Conservation (phyloP, 306 rosid genomes). For the Casuarina cunninghamiana region DNA sequence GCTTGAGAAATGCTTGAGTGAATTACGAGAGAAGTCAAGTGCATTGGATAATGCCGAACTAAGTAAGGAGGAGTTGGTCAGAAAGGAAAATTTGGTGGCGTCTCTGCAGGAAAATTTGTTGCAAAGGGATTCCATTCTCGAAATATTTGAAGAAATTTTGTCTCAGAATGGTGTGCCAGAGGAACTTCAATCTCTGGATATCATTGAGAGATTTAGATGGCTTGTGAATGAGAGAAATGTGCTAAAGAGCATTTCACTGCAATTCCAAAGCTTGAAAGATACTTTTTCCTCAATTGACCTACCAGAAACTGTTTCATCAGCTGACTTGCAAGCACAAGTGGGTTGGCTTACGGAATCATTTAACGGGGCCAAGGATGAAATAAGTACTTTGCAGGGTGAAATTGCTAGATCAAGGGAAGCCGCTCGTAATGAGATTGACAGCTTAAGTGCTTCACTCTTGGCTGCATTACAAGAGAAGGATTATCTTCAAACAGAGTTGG, state of each 20-base stretch:
- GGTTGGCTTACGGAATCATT: constrained; percentile 70
- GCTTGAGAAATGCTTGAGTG: constrained; percentile 63
- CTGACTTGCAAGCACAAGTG: constrained; percentile 65
- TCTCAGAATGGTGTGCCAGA: constrained; percentile 49
- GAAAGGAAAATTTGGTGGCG: constrained; percentile 53
- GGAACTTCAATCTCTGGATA: constrained; percentile 49
- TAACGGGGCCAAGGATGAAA: constrained; percentile 47
- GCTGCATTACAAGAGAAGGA: constrained; percentile 65
- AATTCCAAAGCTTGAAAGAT: constrained; percentile 59
- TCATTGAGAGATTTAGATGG: constrained; percentile 72
- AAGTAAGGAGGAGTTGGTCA: constrained; percentile 55
- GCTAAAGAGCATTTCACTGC: constrained; percentile 53
- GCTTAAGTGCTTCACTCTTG: constrained; percentile 56
- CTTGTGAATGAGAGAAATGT: constrained; percentile 61
- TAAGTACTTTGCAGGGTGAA: constrained; percentile 51
- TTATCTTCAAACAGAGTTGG: constrained; percentile 66
- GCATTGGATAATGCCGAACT: constrained; percentile 77
- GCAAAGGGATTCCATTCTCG: constrained; percentile 48
- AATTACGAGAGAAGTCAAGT: constrained; percentile 72
- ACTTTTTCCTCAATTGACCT: constrained; percentile 49
- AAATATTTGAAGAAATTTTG: constrained; percentile 60
- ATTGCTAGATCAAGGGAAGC: constrained; percentile 55
- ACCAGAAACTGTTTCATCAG: constrained; percentile 68
- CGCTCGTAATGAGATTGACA: constrained; percentile 52
- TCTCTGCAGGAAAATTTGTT: constrained; percentile 60